Evolutionary conservation across 2,329 filamentous ascomycete genomes (phyloP).

Genomic region (Plenodomus biglobosus): DNA sequence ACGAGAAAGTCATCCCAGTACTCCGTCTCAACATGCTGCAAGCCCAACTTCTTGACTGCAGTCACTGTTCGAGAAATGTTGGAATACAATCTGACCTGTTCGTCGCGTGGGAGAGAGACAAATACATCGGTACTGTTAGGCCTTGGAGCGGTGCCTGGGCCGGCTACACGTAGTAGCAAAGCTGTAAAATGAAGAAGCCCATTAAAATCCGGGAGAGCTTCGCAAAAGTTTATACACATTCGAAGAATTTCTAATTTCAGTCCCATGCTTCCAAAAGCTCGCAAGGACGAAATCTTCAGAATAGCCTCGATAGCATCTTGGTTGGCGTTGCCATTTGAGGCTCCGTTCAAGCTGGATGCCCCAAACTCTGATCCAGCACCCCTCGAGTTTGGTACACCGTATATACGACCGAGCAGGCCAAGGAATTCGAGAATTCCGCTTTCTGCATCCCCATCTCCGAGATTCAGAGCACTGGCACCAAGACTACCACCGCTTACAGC

Average conservation of each 20-base stretch:
- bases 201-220: slow-evolving; percentile 87
- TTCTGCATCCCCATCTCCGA: slow-evolving; percentile 42
- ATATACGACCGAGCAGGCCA: slow-evolving; percentile 45
- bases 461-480: slow-evolving; percentile 73
- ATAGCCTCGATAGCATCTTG: slow-evolving; percentile 54
- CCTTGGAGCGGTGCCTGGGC: slow-evolving; percentile 73
- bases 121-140: slow-evolving; percentile 67
- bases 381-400: slow-evolving; percentile 45
- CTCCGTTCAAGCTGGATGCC: slow-evolving; percentile 3
- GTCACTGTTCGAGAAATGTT: slow-evolving; percentile 83
- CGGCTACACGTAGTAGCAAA: slow-evolving; percentile 78
- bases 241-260: slow-evolving; percentile 85
- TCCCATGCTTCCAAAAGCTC: slow-evolving; percentile 71
- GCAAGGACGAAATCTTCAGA: slow-evolving; percentile 54
- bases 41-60: slow-evolving; percentile 73
- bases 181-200: slow-evolving; percentile 88
- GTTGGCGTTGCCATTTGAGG: slow-evolving; percentile 38
- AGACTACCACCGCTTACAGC: slow-evolving; percentile 57
- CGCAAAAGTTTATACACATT: slow-evolving; percentile 90
- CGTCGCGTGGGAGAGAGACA: slow-evolving; percentile 73
- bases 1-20: slow-evolving; percentile 98
- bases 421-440: slow-evolving; percentile 48
- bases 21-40: slow-evolving; percentile 70
- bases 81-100: slow-evolving; percentile 79
- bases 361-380: slow-evolving; percentile 16